These are phyloP conservation scores for Citrus sp. DNA, from an alignment of 345 rosid genomes.

Conservation along the genomic window DNA sequence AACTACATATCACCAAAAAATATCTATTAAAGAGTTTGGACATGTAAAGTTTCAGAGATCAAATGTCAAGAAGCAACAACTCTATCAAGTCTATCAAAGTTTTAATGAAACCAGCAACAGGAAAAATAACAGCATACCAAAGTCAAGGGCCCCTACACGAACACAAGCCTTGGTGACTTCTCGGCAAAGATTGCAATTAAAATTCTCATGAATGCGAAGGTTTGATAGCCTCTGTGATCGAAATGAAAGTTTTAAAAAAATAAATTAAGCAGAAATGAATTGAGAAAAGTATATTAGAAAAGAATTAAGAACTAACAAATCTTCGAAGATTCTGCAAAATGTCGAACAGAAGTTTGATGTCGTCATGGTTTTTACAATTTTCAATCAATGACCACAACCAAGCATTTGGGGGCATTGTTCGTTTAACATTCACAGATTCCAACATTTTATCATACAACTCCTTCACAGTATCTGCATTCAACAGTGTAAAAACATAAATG, in stretches of 20 bases:
- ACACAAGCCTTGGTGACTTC: conserved; percentile 79
- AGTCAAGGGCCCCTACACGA: conserved; percentile 66
- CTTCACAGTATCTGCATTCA: conserved; percentile 62
- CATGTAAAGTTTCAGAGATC: conserved; percentile 4
- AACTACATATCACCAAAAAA: not conserved
- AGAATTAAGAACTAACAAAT: conserved; percentile 55
- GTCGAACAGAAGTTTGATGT: conserved; percentile 66
- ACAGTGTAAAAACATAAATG: conserved; percentile 12
- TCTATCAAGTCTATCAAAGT: not conserved
- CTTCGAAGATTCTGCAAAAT: conserved; percentile 59
- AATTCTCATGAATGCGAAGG: conserved; percentile 76
- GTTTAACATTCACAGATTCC: conserved; percentile 52
- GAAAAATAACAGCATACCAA: conserved; percentile 44
- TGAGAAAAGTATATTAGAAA: not conserved
- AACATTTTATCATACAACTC: conserved; percentile 60
- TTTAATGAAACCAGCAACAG: not conserved
- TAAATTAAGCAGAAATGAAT: not conserved
- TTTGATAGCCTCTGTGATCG: conserved; percentile 70
- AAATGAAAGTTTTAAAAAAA: conserved; percentile 8
- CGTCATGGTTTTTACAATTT: conserved; percentile 60
- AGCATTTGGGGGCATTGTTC: conserved; percentile 78
- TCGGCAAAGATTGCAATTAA: conserved; percentile 75
- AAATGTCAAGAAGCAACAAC: conserved; percentile 1
- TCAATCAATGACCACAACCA: conserved; percentile 80
- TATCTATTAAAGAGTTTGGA: not conserved